Conservation (phyloP, 129 eudicot genomes). For the Erigeron canadensis region DNA sequence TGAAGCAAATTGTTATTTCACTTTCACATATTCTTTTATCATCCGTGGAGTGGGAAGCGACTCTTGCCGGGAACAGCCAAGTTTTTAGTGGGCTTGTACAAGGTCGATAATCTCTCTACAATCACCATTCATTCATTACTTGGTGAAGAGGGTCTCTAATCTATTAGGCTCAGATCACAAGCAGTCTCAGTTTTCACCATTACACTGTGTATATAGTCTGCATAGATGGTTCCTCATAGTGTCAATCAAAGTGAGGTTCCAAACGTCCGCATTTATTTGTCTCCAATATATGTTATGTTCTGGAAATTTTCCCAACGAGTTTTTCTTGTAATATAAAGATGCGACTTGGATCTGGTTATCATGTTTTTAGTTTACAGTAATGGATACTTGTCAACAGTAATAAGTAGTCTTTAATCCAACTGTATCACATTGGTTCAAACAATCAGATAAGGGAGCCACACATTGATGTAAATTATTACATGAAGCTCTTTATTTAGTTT, state of each 20-base stretch:
- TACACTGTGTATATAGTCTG: slow-evolving; percentile 37
- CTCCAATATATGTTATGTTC: background rate
- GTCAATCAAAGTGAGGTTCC: slow-evolving; percentile 20
- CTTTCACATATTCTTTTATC: slow-evolving; percentile 85
- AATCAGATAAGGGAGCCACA: background rate
- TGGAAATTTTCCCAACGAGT: slow-evolving; percentile 1
- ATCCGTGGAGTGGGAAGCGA: slow-evolving; percentile 97
- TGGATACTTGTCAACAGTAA: no score
- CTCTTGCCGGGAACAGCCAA: slow-evolving; percentile 94
- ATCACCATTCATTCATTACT: background rate
- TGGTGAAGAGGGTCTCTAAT: slow-evolving; percentile 10
- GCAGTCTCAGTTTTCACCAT: slow-evolving; percentile 14
- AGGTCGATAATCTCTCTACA: slow-evolving; percentile 52
- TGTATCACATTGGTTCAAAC: no score
- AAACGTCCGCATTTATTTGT: slow-evolving; percentile 22
- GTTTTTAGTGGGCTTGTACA: slow-evolving; percentile 93
- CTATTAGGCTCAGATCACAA: no score
- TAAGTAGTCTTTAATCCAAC: background rate
- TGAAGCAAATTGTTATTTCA: slow-evolving; percentile 86
- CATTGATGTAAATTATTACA: background rate
- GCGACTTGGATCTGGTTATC: slow-evolving; percentile 23
- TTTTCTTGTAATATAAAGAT: slow-evolving; percentile 31
- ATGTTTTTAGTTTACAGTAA: slow-evolving; percentile 12
- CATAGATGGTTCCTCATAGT: slow-evolving; percentile 21
- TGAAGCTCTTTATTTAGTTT: slow-evolving; percentile 18